Base-by-base conservation (phyloP, 1,284 basidiomycete species). In the Melanopsichium pennsylvanicum region DNA sequence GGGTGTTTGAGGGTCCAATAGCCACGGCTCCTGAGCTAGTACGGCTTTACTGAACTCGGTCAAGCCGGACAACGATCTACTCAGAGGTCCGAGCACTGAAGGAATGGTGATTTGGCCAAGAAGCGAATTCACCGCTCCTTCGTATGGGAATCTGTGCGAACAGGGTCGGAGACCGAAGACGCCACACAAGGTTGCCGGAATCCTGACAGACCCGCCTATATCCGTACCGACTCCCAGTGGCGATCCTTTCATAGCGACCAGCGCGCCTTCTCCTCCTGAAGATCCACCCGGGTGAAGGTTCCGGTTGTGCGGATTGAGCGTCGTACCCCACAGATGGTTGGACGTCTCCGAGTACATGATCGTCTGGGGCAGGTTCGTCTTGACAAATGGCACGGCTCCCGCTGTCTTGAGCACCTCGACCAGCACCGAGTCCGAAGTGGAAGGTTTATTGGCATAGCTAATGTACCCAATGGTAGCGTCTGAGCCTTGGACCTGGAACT, bases 41-140 rank as follows among this genome's bases (percentile, higher is more conserved):
- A 90, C 84, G 10, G 84, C 84, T 74, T 88, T 85, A 68, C 86
- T 85, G 82, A 90, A 91, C 2, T 84, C 70, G 73, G 87, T 87
- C 34, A 91, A 74, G 2, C 86, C 88, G 5, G 79, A 83, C 13
- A 91, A 64, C 15, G 84, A 86, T 22, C 83, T 83, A 3, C 87
- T 83, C 57, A 91, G 84, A 2, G 91, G 90, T 0, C 90, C 90
- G 2, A 90, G 84, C 38, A 90, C 88, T 1, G 88, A 89, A 1
- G 84, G 82, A 22, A 91, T 81, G 6, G 88, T 86, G 55, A 90
- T 88, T 78, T 89, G 88, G 0, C 68, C 68, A 1, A 63, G 85
- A 35, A 89, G 72, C 26, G 75, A 67, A 55, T 74, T 76, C 36
- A 72, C 70, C 33, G 72, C 77, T 10, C 89, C 89, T 36, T 82